Evolutionary conservation across 192 early-diverging fungal genomes (phyloP).

Genomic region (Ambispora gerdemannii): DNA sequence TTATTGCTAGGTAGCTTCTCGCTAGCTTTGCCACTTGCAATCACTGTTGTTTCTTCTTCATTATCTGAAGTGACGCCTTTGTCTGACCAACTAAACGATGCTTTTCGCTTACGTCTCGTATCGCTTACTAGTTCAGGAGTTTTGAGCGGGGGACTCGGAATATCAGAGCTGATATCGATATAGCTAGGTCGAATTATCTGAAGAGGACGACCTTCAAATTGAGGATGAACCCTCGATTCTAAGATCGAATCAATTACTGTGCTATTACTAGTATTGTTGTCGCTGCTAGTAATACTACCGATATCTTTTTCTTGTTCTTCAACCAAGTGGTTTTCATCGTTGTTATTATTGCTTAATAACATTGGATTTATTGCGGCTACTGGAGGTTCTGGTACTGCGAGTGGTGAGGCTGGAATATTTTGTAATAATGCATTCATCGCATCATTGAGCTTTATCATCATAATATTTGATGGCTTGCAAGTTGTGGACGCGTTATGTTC

Average conservation of each 20-base stretch:
- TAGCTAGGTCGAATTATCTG: constrained; percentile 14
- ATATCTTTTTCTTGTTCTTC: not conserved
- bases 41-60: not conserved
- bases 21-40: not conserved
- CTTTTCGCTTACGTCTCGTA: constrained; percentile 9
- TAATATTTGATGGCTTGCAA: not conserved
- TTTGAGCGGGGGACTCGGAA: constrained; percentile 4
- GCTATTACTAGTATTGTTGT: not conserved
- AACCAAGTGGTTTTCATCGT: not conserved
- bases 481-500: too few species aligned
- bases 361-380: not conserved
- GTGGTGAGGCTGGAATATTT: not conserved
- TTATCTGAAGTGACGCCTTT: constrained; percentile 9
- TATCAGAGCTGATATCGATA: not conserved
- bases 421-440: too few species aligned
- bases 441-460: not conserved
- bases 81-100: not conserved
- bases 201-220: not conserved
- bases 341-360: not conserved
- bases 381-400: not conserved
- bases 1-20: not conserved
- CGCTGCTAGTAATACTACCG: not conserved
- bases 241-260: not conserved
- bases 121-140: constrained; percentile 26
- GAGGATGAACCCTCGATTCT: not conserved